A percentile compares a stretch with the other conserved stretches of the same genome.
Evolutionary conservation across 208 protist species (phyloP).

Genomic region (Balamuthia mandrillaris): DNA sequence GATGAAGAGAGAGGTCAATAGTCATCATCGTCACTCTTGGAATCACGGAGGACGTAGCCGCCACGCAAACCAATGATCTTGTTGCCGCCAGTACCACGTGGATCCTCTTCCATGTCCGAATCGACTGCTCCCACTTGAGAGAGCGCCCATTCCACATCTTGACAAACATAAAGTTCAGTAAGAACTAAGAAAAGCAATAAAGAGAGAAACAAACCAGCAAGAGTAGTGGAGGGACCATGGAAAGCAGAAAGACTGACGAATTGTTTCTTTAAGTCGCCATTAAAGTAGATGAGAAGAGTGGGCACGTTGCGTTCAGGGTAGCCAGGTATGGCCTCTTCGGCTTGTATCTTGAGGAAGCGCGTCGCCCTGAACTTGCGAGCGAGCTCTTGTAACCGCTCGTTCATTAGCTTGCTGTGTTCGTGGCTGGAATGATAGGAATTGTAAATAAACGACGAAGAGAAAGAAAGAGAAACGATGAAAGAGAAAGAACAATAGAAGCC

Average conservation of each 20-base stretch:
- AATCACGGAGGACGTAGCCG: too few species aligned
- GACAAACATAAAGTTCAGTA: neutral
- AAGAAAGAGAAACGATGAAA: too few species aligned
- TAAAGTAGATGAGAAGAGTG: constrained; percentile 14
- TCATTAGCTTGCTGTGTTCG: neutral
- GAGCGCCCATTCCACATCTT: constrained; percentile 9
- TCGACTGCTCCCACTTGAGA: neutral
- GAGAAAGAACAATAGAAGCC: neutral
- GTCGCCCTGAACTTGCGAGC: neutral
- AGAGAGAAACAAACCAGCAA: neutral
- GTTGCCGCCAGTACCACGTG: too few species aligned
- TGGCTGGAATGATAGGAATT: too few species aligned
- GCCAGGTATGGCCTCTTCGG: neutral
- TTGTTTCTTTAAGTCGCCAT: constrained; percentile 20
- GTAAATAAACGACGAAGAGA: too few species aligned
- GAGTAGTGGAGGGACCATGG: neutral
- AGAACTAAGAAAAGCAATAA: neutral
- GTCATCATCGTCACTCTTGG: too few species aligned
- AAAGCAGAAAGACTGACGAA: neutral
- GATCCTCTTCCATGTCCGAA: neutral
- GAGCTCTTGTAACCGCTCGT: neutral
- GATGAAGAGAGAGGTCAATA: too few species aligned
- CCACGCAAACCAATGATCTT: too few species aligned
- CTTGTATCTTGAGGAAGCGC: constrained; percentile 1
- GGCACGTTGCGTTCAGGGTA: constrained; percentile 33